These are phyloP conservation scores for Pseudogymnoascus verrucosus DNA, from an alignment of 2,329 filamentous ascomycete genomes.

Conservation along the genomic window DNA sequence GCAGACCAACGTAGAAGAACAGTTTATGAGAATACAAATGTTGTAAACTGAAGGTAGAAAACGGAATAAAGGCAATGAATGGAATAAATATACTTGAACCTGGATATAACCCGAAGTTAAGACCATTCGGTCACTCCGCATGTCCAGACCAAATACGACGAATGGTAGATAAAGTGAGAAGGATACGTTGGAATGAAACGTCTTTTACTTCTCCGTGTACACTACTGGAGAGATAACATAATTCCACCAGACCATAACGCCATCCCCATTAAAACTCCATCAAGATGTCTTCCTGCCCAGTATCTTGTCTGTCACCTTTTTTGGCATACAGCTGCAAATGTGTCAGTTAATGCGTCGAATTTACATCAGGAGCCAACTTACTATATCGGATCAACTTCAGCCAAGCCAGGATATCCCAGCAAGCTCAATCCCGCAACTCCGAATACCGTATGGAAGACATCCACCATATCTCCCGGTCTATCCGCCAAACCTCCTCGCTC, in stretches of 20 bases:
- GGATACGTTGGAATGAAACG: neutral
- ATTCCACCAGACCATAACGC: neutral
- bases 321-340: slow-evolving; percentile 58
- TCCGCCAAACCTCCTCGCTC: slow-evolving; percentile 82
- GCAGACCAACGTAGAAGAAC: neutral
- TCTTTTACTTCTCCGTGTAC: slow-evolving; percentile 4
- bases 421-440: slow-evolving; percentile 82
- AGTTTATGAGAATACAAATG: neutral
- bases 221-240: slow-evolving; percentile 5
- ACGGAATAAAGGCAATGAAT: neutral
- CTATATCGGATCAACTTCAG: slow-evolving; percentile 83
- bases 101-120: neutral
- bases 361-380: slow-evolving; percentile 33
- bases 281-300: slow-evolving; percentile 33
- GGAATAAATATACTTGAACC: neutral
- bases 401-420: slow-evolving; percentile 65
- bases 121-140: neutral
- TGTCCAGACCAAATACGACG: neutral
- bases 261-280: neutral
- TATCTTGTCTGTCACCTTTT: slow-evolving; percentile 53
- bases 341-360: slow-evolving; percentile 14
- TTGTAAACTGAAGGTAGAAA: neutral
- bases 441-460: slow-evolving; percentile 94
- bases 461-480: slow-evolving; percentile 86
- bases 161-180: neutral